These are phyloP conservation scores for Leccinum pachyderme DNA, from an alignment of 1,284 basidiomycete species.

Conservation along the genomic window DNA sequence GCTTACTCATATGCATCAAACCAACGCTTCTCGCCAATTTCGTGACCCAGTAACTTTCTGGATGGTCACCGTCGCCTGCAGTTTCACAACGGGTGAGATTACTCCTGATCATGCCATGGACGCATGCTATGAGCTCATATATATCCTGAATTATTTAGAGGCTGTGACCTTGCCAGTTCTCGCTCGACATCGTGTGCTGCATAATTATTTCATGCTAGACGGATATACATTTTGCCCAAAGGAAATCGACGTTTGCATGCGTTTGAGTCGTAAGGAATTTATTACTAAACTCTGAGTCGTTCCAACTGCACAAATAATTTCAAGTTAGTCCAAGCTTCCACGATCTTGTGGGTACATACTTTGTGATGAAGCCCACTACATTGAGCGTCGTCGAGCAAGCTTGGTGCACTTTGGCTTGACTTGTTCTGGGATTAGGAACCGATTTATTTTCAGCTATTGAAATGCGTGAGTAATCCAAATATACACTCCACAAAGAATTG, in stretches of 20 bases:
- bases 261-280: not conserved
- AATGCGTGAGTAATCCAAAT: not conserved
- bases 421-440: not conserved
- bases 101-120: not conserved
- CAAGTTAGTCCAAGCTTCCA: not conserved
- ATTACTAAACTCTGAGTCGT: not conserved
- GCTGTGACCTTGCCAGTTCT: not conserved
- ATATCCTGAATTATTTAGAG: not conserved
- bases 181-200: not conserved
- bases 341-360: not conserved
- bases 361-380: not conserved
- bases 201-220: not conserved
- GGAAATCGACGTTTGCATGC: not conserved
- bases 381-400: not conserved
- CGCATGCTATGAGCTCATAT: not conserved
- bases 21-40: not conserved
- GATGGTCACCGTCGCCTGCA: not conserved
- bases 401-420: not conserved
- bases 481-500: not conserved
- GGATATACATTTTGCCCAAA: not conserved
- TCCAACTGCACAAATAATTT: not conserved
- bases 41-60: not conserved
- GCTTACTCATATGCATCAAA: not conserved
- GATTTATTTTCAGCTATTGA: not conserved
- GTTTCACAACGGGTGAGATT: not conserved